phyloP scores from a whole-genome alignment of 257 asterid species.

The Gentiana macrophylla region DNA sequence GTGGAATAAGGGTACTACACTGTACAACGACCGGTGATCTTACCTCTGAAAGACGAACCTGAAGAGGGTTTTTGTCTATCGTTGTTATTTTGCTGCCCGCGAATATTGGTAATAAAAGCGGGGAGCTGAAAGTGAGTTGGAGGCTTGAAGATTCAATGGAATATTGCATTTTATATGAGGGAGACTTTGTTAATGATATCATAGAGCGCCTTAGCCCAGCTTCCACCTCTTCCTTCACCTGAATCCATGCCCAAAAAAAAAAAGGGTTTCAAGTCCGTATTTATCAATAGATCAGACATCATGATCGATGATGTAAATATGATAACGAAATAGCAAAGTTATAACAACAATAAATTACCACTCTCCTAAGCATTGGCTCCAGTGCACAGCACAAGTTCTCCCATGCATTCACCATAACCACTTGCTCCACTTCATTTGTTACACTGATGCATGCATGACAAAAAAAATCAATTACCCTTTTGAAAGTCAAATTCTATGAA shows the following conservation, averaged over 20 bases:
- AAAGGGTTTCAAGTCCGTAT: no score
- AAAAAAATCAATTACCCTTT: no score
- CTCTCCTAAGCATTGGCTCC: no score
- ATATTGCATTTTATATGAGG: constrained; percentile 30
- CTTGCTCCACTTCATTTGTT: no score
- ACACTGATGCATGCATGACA: no score
- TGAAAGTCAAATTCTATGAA: no score
- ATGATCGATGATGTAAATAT: no score
- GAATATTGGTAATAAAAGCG: constrained; percentile 38
- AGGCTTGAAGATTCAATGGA: constrained; percentile 18
- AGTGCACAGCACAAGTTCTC: constrained; percentile 25
- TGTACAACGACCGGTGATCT: no score
- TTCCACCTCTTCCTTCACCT: constrained; percentile 74
- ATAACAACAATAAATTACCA: no score
- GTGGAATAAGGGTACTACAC: constrained; percentile 16
- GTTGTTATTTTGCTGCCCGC: constrained; percentile 43
- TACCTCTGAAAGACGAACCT: constrained; percentile 21
- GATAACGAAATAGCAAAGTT: no score
- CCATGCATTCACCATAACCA: constrained; percentile 20
- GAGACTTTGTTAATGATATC: constrained; percentile 18
- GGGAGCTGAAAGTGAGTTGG: constrained; percentile 26
- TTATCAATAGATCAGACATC: no score
- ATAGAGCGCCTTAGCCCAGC: constrained; percentile 24
- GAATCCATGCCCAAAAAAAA: background rate
- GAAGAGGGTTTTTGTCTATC: constrained; percentile 31